Base-by-base conservation (phyloP, 495 filamentous ascomycete genomes). In the Bacidia rubella region DNA sequence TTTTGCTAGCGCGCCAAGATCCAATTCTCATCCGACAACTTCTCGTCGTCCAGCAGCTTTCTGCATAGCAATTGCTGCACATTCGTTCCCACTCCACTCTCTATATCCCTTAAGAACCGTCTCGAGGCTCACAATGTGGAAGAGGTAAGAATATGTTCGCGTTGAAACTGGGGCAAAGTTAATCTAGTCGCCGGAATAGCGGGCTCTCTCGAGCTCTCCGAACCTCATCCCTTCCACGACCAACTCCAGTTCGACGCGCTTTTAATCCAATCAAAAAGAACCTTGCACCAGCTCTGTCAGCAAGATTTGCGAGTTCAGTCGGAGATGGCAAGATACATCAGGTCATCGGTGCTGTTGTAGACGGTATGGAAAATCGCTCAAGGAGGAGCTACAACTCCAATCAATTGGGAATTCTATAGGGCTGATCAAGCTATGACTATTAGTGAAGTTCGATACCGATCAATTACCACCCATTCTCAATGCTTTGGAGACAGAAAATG, bases 391-490 rank as follows among this genome's bases (percentile, higher is more conserved):
- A 49, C 54, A 60, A 61, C 62, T 4, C 27, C 24, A 21, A 17
- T 41, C 1, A 46, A 2, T 20, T 29, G 20, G 27, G 7, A 46
- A 50, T 51, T 25, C 38, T 21, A 57, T 57, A 53, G 58, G 60
- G 57, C 65, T 52, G 63, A 76, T 77, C 67, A 57, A 56, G 54
- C 42, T 58, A 61, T 63, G 59, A 63, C 29, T 24, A 22, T 29
- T 49, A 83, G 84, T 87, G 60, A 97, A 97, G 79, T 98, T 98
- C 80, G 87, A 94, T 66, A 82, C 79, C 60, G 87, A 93, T 53
- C 82, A 87, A 74, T 85, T 98, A 60, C 92, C 92, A 61, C 76
- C 92, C 64, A 98, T 98, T 81, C 83, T 97, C 65, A 97, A 98
- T 73, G 92, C 92, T 69, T 77, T 98, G 67, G 79, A 80, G 70